These are phyloP conservation scores for Xenoacremonium recifei DNA, from an alignment of 2,329 filamentous ascomycete genomes.

Conservation along the genomic window DNA sequence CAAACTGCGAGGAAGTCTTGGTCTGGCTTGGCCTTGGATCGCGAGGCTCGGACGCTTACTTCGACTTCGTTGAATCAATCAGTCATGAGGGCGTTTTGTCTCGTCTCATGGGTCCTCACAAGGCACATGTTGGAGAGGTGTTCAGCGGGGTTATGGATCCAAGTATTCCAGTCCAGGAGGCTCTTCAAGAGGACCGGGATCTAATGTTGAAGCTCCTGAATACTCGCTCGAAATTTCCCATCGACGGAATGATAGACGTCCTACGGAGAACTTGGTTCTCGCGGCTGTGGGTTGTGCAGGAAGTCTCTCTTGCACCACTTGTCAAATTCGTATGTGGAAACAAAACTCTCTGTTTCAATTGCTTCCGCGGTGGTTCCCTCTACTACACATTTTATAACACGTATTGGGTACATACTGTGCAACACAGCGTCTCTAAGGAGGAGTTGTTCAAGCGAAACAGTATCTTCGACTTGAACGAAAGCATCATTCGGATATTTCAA, in stretches of 20 bases:
- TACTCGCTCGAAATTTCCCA: conserved; percentile 22
- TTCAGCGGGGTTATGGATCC: conserved; percentile 30
- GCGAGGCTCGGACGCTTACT: conserved; percentile 18
- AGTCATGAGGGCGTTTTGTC: conserved; percentile 18
- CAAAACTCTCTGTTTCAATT: conserved; percentile 22
- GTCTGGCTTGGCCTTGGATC: conserved; percentile 28
- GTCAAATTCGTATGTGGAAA: conserved; percentile 27
- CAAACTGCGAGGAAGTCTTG: conserved; percentile 17
- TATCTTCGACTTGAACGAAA: conserved; percentile 19
- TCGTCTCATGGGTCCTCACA: conserved; percentile 23
- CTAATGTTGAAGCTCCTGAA: conserved; percentile 24
- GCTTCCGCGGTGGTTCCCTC: conserved; percentile 21
- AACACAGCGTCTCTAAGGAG: conserved; percentile 5
- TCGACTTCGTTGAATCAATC: conserved; percentile 15
- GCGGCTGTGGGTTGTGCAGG: conserved; percentile 36
- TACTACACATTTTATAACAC: conserved; percentile 32
- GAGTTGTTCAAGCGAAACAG: conserved; percentile 16
- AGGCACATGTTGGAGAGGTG: conserved; percentile 19
- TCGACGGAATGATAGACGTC: conserved; percentile 25
- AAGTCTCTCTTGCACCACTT: conserved; percentile 24
- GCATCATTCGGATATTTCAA: conserved; percentile 25
- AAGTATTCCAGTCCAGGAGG: conserved; percentile 12
- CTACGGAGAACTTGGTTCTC: conserved; percentile 29
- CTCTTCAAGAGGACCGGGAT: conserved; percentile 23
- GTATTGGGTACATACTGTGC: conserved; percentile 20